Evolutionary conservation across 768 basidiomycete species (phyloP), one percentile per base, ranked within the genome.

Genomic region (Russula emetica): DNA sequence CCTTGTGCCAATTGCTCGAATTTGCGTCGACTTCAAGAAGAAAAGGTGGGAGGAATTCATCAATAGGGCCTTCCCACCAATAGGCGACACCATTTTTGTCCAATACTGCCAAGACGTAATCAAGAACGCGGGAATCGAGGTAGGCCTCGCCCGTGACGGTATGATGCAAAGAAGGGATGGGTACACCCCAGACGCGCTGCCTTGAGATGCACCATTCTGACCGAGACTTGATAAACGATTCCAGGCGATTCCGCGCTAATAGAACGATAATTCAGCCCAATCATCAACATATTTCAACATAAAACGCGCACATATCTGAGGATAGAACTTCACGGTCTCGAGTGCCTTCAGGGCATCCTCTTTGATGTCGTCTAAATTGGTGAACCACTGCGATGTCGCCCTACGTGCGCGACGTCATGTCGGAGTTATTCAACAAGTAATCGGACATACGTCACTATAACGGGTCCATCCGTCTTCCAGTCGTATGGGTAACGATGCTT

Each of bases 191-290:
- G 22, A 90, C 89, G 34, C 96, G 88, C 71, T 99, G 96, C 7
- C 96, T 88, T 45, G 96, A 98, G 61, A 99, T 98, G 71, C 96
- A 99, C 96, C 96, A 99, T 76, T 99, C 96, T 0, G 94, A 93
- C 13, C 96, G 91, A 0, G 88, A 88, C 2, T 78, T 82, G 57
- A 98, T 80, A 73, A 93, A 96, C 0, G 94, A 79, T 67, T 92
- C 87, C 11, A 99, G 84, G n/a, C 94, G 87, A 52, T 87, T 89
- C 10, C 88, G 86, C 2, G 94, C 95, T 97, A 66, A 34, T 40
- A 32, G 24, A 38, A 52, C 7, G n/a, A 54, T 5, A 5, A 60
- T 3, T 57, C 24, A 50, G 57, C 22, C 13, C n/a, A 26, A 8
- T 28, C 24, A 40, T 13, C 2, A 44, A 64, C 8, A 53, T 45